Evolutionary conservation across 176 grass and related monocot species (phyloP).

Genomic region (Alloteropsis semialata): DNA sequence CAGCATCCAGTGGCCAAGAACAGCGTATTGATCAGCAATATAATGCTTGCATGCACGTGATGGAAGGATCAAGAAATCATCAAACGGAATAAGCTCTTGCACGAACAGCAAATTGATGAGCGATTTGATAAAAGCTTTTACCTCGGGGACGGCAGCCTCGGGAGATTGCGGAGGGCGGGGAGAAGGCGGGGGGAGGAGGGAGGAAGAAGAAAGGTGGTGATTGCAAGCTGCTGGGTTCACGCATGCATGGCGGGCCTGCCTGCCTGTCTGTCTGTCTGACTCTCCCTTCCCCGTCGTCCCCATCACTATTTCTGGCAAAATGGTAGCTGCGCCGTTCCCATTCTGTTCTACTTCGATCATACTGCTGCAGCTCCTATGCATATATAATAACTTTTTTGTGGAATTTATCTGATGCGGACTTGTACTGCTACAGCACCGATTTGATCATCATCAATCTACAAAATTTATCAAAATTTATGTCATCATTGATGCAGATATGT

Average conservation of each 20-base stretch:
- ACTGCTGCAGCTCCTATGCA: neutral
- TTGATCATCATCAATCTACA: neutral
- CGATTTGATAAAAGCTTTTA: neutral
- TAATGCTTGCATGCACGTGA: neutral
- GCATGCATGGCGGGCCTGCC: constrained; percentile 30
- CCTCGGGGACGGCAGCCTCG: constrained; percentile 26
- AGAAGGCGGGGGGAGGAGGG: neutral
- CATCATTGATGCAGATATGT: too few relatives aligned
- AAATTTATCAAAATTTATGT: neutral
- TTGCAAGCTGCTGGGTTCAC: constrained; percentile 9
- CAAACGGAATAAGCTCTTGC: neutral
- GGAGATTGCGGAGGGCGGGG: neutral
- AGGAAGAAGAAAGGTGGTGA: neutral
- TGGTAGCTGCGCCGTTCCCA: constrained; percentile 23
- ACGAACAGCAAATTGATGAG: neutral
- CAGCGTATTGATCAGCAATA: neutral
- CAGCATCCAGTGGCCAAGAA: neutral
- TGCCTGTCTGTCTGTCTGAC: neutral
- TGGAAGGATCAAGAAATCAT: neutral
- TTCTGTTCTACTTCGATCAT: neutral
- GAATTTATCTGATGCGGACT: neutral
- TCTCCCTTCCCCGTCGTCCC: neutral
- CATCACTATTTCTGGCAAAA: constrained; percentile 48
- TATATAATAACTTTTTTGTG: neutral
- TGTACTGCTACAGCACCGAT: neutral